Percentiles rank a stretch among this genome's conserved stretches.
Conservation (phyloP, 192 early-diverging fungal species). For the Entomortierella parvispora region DNA sequence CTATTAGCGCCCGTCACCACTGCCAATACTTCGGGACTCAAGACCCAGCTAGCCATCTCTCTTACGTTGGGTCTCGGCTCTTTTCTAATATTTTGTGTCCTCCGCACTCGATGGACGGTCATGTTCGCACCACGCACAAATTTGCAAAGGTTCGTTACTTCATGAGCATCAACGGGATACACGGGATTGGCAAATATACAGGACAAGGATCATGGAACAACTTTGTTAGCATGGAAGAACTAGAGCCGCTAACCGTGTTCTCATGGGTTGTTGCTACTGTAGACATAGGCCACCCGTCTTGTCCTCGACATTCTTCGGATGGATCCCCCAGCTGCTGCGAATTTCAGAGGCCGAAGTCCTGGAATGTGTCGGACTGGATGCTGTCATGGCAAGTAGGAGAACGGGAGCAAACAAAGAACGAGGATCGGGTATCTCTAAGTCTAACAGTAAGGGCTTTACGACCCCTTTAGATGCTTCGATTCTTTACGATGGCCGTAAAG, state of each 20-base stretch:
- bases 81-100: constrained; percentile 51
- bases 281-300: constrained; percentile 59
- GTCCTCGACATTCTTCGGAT: constrained; percentile 58
- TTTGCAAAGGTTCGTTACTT: constrained; percentile 38
- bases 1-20: not conserved
- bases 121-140: constrained; percentile 55
- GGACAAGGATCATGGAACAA: no score
- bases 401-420: not conserved
- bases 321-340: constrained; percentile 59
- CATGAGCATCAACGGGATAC: not conserved
- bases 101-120: constrained; percentile 49
- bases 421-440: not conserved
- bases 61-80: constrained; percentile 21
- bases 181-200: not conserved
- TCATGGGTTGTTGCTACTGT: not conserved
- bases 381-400: constrained; percentile 56
- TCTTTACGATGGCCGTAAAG: constrained; percentile 60
- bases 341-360: constrained; percentile 57
- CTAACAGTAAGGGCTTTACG: no score
- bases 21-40: constrained; percentile 37
- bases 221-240: no score
- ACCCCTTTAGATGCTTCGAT: constrained; percentile 61
- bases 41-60: constrained; percentile 50
- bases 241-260: not conserved
- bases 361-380: constrained; percentile 66